Conservation (phyloP, 805 yeast species). For the Pichia insulana region DNA sequence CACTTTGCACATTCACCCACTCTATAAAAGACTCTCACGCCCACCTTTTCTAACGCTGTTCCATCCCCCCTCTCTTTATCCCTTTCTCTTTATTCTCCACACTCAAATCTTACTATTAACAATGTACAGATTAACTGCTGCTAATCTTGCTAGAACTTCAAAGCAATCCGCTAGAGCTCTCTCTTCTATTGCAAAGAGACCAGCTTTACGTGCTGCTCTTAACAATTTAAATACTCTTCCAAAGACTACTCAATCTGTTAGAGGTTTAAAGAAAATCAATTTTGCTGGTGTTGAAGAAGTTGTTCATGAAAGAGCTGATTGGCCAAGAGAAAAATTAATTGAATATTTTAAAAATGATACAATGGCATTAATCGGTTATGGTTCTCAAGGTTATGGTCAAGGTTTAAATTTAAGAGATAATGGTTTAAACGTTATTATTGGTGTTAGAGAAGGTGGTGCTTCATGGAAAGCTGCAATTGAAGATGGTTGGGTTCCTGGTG, state of each 20-base stretch:
- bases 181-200: conserved; percentile 33
- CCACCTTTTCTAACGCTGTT: no score
- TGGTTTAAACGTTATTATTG: conserved; percentile 94
- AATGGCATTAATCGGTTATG: conserved; percentile 96
- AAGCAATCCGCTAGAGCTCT: conserved; percentile 54
- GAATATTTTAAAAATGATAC: conserved; percentile 98
- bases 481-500: conserved; percentile 99
- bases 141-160: conserved; percentile 42
- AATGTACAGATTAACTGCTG: conserved; percentile 37
- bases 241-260: conserved; percentile 41
- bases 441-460: conserved; percentile 98
- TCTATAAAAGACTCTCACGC: no score
- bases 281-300: conserved; percentile 92
- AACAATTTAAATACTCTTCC: conserved; percentile 30
- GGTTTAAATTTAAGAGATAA: conserved; percentile 99
- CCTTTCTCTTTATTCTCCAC: background rate
- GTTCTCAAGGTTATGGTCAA: conserved; percentile 99
- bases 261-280: conserved; percentile 95
- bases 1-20: background rate
- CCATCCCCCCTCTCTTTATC: background rate
- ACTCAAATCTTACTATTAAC: conserved; percentile 19
- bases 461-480: conserved; percentile 99
- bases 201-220: conserved; percentile 33
- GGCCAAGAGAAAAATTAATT: conserved; percentile 96
- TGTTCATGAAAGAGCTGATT: conserved; percentile 98